phyloP scores from a whole-genome alignment of 768 basidiomycete species.

The Pisolithus orientalis region DNA sequence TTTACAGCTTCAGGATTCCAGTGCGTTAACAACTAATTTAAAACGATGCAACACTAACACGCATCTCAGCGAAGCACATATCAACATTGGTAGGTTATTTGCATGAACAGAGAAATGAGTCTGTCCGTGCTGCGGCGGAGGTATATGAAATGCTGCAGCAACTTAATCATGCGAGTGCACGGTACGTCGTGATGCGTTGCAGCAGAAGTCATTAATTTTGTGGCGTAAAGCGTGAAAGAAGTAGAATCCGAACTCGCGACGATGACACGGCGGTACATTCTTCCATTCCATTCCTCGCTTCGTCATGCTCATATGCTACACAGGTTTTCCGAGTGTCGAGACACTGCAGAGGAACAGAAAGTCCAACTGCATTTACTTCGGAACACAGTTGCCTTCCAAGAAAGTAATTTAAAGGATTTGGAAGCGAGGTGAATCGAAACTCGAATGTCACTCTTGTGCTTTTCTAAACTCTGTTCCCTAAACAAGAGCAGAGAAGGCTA shows the following conservation, averaged over 20 bases:
- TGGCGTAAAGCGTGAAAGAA: slow-evolving; percentile 20
- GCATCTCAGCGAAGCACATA: slow-evolving; percentile 13
- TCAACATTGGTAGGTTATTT: slow-evolving; percentile 17
- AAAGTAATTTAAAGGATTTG: slow-evolving; percentile 18
- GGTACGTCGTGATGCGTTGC: slow-evolving; percentile 7
- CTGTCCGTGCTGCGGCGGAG: slow-evolving; percentile 15
- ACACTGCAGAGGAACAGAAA: slow-evolving; percentile 17
- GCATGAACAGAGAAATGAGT: slow-evolving; percentile 25
- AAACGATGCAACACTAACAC: slow-evolving; percentile 10
- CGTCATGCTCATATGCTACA: slow-evolving; percentile 9
- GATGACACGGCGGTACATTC: slow-evolving; percentile 25
- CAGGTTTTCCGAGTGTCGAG: slow-evolving; percentile 20
- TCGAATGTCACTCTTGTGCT: neutral
- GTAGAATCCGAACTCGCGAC: slow-evolving; percentile 18
- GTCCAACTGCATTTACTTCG: slow-evolving; percentile 24
- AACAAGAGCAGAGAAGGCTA: slow-evolving; percentile 14
- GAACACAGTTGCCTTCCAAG: slow-evolving; percentile 25
- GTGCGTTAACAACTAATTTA: slow-evolving; percentile 8
- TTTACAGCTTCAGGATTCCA: slow-evolving; percentile 19
- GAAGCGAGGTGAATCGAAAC: slow-evolving; percentile 19
- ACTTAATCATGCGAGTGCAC: slow-evolving; percentile 14
- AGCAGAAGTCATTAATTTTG: slow-evolving; percentile 8
- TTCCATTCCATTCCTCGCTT: slow-evolving; percentile 16
- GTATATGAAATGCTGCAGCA: slow-evolving; percentile 24
- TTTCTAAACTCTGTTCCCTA: slow-evolving; percentile 5